phyloP scores from a whole-genome alignment of 1,284 basidiomycete genomes.

The Sanghuangporus sanghuang region DNA sequence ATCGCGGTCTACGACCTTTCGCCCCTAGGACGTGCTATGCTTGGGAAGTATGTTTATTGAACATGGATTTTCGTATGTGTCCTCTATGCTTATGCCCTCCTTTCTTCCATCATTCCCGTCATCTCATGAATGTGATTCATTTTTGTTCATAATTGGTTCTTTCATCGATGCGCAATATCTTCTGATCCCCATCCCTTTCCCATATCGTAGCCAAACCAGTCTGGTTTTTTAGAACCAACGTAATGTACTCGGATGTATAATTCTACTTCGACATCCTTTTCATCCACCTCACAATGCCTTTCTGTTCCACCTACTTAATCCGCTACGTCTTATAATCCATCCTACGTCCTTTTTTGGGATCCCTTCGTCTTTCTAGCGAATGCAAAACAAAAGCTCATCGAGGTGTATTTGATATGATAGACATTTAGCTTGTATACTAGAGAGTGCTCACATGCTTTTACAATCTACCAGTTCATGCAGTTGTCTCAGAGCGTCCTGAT shows the following conservation, averaged over 20 bases:
- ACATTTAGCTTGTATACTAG: background rate
- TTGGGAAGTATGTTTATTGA: background rate
- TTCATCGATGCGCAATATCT: background rate
- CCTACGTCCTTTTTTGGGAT: background rate
- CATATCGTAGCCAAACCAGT: background rate
- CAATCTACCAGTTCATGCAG: background rate
- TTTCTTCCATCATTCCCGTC: background rate
- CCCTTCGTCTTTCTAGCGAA: background rate
- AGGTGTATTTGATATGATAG: background rate
- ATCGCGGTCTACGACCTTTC: no score
- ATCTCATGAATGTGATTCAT: background rate
- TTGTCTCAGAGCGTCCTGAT: background rate
- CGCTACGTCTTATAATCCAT: background rate
- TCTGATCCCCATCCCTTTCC: background rate
- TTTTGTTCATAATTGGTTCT: background rate
- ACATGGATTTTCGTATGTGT: background rate
- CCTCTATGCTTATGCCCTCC: background rate
- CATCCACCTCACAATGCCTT: background rate
- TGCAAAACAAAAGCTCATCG: background rate
- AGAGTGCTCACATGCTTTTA: background rate
- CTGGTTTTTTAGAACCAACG: background rate
- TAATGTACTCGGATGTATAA: constrained; percentile 8
- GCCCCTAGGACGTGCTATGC: background rate
- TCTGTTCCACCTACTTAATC: background rate
- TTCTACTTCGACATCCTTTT: background rate